Evolutionary conservation across 495 filamentous ascomycete species (phyloP).

Genomic region (Aspergillus avenaceus): DNA sequence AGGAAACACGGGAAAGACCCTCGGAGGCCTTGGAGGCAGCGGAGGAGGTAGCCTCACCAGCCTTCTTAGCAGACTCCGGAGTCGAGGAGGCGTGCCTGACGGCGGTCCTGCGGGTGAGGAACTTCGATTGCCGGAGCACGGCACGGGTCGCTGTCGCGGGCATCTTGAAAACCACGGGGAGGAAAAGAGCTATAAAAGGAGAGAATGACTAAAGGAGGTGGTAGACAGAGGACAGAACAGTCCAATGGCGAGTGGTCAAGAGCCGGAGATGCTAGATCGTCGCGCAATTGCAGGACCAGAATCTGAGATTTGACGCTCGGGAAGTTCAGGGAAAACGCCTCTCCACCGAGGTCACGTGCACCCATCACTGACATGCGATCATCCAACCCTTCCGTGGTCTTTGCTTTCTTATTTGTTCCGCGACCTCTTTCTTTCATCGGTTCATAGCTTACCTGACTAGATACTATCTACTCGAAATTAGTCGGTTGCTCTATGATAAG

Average conservation of each 20-base stretch:
- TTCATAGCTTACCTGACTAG: too few species aligned
- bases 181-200: conserved; percentile 24
- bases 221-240: conserved; percentile 28
- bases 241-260: conserved; percentile 41
- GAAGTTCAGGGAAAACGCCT: conserved; percentile 39
- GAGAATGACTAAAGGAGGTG: conserved; percentile 25
- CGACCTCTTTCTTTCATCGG: too few species aligned
- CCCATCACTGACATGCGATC: not conserved
- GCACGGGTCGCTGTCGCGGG: conserved; percentile 50
- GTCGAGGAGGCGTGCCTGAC: conserved; percentile 63
- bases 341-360: conserved; percentile 19
- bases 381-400: too few species aligned
- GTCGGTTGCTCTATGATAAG: too few species aligned
- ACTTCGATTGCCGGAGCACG: conserved; percentile 58
- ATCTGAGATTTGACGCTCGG: conserved; percentile 42
- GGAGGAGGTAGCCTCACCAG: conserved; percentile 59
- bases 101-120: conserved; percentile 52
- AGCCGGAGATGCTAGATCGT: conserved; percentile 24
- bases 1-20: conserved; percentile 78
- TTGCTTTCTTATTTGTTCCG: too few species aligned
- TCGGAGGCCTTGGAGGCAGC: conserved; percentile 73
- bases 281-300: conserved; percentile 40
- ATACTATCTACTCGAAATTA: too few species aligned
- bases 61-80: conserved; percentile 67
- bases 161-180: conserved; percentile 37